Evolutionary conservation across 306 rosid genomes (phyloP).

Genomic region (Lotus japonicus): DNA sequence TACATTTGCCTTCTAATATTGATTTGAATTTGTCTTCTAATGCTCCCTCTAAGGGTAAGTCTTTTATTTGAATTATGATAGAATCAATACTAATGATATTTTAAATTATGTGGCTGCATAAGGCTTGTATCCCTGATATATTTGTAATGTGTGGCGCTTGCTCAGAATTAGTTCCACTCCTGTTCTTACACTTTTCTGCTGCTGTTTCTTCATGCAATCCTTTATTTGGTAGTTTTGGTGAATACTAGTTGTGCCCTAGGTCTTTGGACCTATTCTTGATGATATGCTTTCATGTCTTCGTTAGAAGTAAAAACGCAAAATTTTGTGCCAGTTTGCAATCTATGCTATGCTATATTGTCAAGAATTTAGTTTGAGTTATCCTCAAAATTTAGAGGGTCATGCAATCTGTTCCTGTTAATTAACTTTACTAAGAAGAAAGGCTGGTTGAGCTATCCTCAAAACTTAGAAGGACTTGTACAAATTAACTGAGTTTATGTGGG

Average conservation of each 20-base stretch:
- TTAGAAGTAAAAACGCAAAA: not conserved
- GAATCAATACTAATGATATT: not conserved
- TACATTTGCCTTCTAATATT: not conserved
- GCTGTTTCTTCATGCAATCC: conserved; percentile 1
- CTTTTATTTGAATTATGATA: not conserved
- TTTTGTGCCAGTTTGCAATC: not conserved
- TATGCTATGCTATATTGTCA: not conserved
- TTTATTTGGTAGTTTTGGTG: not conserved
- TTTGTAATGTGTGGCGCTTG: not conserved
- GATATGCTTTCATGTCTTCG: not conserved
- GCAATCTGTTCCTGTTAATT: too few species aligned
- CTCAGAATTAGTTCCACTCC: not conserved
- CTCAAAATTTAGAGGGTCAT: too few species aligned
- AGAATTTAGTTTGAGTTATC: not conserved
- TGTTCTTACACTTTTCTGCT: not conserved
- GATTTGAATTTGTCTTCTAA: not conserved
- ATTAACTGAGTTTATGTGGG: too few species aligned
- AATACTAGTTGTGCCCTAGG: not conserved
- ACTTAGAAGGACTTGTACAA: too few species aligned
- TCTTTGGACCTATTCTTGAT: not conserved
- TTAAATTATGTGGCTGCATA: not conserved
- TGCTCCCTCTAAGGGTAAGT: not conserved
- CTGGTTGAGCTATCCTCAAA: too few species aligned
- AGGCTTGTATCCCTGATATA: not conserved
- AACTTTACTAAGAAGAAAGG: too few species aligned